These are phyloP conservation scores for Exophiala spinifera DNA, from an alignment of 2,329 filamentous ascomycete species.

Conservation along the genomic window DNA sequence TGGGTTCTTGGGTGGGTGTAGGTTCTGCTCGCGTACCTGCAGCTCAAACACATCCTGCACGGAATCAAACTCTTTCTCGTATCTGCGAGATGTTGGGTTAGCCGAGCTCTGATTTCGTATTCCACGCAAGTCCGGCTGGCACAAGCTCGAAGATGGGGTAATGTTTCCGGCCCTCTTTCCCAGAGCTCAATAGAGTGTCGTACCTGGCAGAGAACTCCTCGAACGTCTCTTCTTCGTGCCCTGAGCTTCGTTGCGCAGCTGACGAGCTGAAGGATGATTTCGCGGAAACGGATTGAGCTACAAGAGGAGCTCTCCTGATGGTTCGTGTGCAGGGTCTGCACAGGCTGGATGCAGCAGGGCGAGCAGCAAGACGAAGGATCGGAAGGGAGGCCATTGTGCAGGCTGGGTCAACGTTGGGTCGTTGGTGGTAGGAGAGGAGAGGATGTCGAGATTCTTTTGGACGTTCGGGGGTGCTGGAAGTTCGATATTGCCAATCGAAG, in stretches of 20 bases:
- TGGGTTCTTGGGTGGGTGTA: neutral
- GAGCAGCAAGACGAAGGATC: conserved; percentile 68
- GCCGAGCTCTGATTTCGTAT: conserved; percentile 37
- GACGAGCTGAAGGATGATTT: conserved; percentile 43
- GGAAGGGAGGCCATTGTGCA: conserved; percentile 63
- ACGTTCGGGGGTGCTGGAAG: neutral
- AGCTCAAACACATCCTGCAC: conserved; percentile 99
- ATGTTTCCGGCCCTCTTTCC: neutral
- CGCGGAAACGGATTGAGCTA: conserved; percentile 24
- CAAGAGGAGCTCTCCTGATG: conserved; percentile 26
- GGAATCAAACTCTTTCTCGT: conserved; percentile 97
- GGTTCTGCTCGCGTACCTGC: conserved; percentile 62
- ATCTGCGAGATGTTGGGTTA: conserved; percentile 58
- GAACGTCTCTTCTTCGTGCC: conserved; percentile 91
- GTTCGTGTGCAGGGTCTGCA: conserved; percentile 27
- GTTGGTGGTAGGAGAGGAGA: conserved; percentile 3
- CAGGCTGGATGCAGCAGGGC: conserved; percentile 48
- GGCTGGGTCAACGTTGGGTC: conserved; percentile 6
- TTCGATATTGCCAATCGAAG: conserved; percentile 8
- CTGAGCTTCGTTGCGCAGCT: conserved; percentile 54
- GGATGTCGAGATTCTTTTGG: conserved; percentile 14
- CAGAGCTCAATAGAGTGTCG: conserved; percentile 31
- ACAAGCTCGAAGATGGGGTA: conserved; percentile 1
- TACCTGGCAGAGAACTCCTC: conserved; percentile 99
- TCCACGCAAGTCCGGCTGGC: conserved; percentile 13